phyloP scores from a whole-genome alignment of 768 basidiomycete species.

The Phylloporus sp. region DNA sequence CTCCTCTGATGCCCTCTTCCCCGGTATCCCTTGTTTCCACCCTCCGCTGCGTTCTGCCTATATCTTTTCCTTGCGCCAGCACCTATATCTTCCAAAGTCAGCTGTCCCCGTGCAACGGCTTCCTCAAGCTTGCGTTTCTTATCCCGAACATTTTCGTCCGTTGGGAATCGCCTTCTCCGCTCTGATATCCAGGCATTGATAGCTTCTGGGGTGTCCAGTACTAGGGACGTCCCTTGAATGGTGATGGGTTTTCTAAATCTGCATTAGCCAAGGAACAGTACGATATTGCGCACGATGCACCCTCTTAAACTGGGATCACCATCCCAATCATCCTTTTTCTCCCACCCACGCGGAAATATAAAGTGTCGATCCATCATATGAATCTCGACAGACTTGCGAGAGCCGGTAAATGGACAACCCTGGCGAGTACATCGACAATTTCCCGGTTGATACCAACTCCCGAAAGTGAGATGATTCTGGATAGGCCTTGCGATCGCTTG shows the following conservation, averaged over 20 bases:
- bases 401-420: constrained; percentile 66
- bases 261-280: constrained; percentile 6
- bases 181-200: constrained; percentile 85
- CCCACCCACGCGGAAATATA: constrained; percentile 73
- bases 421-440: constrained; percentile 53
- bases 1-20: constrained; percentile 24
- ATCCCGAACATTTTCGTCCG: constrained; percentile 59
- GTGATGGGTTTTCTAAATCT: constrained; percentile 56
- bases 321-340: constrained; percentile 66
- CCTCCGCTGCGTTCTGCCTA: constrained; percentile 24
- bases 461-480: constrained; percentile 18
- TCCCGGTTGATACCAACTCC: constrained; percentile 62
- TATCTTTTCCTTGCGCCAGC: constrained; percentile 41
- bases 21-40: not conserved
- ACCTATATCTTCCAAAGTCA: constrained; percentile 45
- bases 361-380: constrained; percentile 93
- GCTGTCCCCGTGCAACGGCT: constrained; percentile 75
- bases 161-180: constrained; percentile 83
- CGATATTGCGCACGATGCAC: constrained; percentile 34
- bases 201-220: constrained; percentile 76
- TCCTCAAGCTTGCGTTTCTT: constrained; percentile 78
- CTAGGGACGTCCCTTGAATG: constrained; percentile 74
- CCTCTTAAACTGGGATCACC: constrained; percentile 79
- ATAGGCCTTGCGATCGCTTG: constrained; percentile 10
- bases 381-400: constrained; percentile 62